Base-by-base conservation (phyloP, 768 basidiomycete genomes). In the Boletellus ananas region DNA sequence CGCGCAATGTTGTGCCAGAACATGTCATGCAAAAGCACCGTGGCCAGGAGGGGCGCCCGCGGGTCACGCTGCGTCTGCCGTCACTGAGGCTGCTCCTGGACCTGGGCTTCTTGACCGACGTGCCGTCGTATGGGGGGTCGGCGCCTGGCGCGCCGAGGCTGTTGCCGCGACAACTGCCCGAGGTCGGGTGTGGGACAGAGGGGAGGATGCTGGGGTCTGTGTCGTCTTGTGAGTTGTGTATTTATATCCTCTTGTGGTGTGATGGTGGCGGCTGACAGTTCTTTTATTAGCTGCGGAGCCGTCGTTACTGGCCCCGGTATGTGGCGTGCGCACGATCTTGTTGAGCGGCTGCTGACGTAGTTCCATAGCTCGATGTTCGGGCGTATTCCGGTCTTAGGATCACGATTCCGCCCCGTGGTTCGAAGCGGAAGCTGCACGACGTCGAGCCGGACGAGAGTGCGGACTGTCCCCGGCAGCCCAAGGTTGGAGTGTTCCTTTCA, bases 101-200 rank as follows among this genome's bases (percentile, higher is more conserved):
- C 16, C 14, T 54, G n/a, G 40, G 47, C 21, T 25, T 20, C 31
- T 3, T 11, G 29, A 29, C 13, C 6, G 11, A 12, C 8, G n/a
- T 6, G 2, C 1, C 34, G 11, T 49, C 54, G 7, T 45, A 34
- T 9, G 43, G 44, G 0, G 43, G 31, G 1, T 23, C 55, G 6
- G 49, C 46, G 2, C 66, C 67, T 0, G 56, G 57, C n/a, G 65
- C 67, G 14, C 66, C 67, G 11, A 54, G 59, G 21, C 47, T 67
- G 45, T 17, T 16, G 18, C 58, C 67, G 9, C 54, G 16, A 35
- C 58, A 60, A 10, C 39, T 67, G 33, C 65, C 67, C 2, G 62
- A 63, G 18, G 63, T 58, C 2, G 61, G 59, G 1, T 38, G 34
- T 27, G 54, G 58, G 49, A 29, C 56, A 25, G 60, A 59, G 13